These are phyloP conservation scores for Penicillium decumbens DNA, from an alignment of 2,329 filamentous ascomycete genomes.

Conservation along the genomic window DNA sequence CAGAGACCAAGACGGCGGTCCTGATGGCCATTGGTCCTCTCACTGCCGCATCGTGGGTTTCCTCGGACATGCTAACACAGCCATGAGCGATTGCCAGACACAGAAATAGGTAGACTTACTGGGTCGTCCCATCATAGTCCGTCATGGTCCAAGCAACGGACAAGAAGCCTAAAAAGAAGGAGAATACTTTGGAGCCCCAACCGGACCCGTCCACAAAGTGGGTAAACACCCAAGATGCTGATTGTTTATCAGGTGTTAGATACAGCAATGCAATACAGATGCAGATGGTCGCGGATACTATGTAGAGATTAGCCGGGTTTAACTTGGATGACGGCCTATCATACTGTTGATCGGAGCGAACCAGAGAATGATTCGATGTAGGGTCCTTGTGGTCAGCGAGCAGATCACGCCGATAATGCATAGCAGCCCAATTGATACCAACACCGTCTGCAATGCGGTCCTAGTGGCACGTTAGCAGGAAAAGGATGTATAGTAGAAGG, in stretches of 20 bases:
- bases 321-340: background rate
- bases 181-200: slow-evolving; percentile 58
- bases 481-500: background rate
- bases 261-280: slow-evolving; percentile 58
- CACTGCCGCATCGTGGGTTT: slow-evolving; percentile 60
- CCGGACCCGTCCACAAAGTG: slow-evolving; percentile 59
- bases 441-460: slow-evolving; percentile 55
- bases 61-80: slow-evolving; percentile 56
- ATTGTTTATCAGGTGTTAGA: slow-evolving; percentile 56
- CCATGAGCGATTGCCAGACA: background rate
- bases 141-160: slow-evolving; percentile 56
- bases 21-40: slow-evolving; percentile 58
- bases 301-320: background rate
- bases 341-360: slow-evolving; percentile 62
- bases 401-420: slow-evolving; percentile 57
- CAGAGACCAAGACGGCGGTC: slow-evolving; percentile 57
- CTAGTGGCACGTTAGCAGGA: slow-evolving; percentile 34
- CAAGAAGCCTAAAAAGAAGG: slow-evolving; percentile 56
- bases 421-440: slow-evolving; percentile 54
- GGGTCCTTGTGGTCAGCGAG: slow-evolving; percentile 56
- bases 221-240: slow-evolving; percentile 57
- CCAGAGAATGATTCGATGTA: slow-evolving; percentile 59
- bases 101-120: slow-evolving; percentile 40
- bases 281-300: slow-evolving; percentile 55
- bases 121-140: slow-evolving; percentile 63